Evolutionary conservation across 306 rosid species (phyloP).

Genomic region (Crotalaria pallida): DNA sequence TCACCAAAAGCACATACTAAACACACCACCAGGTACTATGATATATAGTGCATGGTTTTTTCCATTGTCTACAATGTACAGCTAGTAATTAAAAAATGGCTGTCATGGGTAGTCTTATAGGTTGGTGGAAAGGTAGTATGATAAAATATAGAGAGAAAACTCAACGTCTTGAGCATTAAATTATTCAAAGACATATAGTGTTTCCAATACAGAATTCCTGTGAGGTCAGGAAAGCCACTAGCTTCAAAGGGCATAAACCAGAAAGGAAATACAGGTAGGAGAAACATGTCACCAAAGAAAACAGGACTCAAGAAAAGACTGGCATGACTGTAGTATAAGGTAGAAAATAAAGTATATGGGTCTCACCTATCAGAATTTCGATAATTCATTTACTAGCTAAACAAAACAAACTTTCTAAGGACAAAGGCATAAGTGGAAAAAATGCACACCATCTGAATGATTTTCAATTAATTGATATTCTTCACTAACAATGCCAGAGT

Average conservation of each 20-base stretch:
- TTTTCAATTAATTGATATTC: conserved; percentile 7
- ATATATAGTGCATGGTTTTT: background rate
- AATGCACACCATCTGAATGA: conserved; percentile 1
- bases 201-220: background rate
- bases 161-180: background rate
- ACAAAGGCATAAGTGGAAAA: background rate
- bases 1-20: background rate
- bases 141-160: background rate
- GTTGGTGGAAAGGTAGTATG: background rate
- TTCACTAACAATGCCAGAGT: background rate
- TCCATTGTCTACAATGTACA: background rate
- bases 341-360: background rate
- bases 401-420: background rate
- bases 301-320: background rate
- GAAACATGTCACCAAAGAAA: background rate
- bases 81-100: background rate
- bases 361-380: background rate
- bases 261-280: background rate
- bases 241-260: background rate
- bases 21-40: background rate
- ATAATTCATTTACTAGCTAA: background rate
- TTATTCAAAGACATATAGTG: background rate
- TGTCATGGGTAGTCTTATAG: background rate
- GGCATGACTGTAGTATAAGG: background rate
- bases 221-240: background rate